Evolutionary conservation across 2,329 filamentous ascomycete species (phyloP), one percentile per base, ranked within the genome.

Genomic region (Epichloe hybrida): DNA sequence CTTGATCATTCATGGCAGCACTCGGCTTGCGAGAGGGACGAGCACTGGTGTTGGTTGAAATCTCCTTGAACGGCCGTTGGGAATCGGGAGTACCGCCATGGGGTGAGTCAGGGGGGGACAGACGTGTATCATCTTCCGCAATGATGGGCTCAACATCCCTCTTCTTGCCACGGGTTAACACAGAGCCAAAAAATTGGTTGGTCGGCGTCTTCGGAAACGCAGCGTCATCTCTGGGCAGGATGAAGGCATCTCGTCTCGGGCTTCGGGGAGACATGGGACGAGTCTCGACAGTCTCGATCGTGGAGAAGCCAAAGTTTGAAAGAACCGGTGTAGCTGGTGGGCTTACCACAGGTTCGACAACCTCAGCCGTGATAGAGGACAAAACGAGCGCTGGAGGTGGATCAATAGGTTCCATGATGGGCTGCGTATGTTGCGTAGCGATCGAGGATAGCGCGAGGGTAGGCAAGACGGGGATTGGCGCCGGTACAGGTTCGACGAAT

Each of bases 91-190:
- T 74, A 55, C 74, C 71, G 6, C 68, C 59, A 49, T 70, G 57
- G 4, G 63, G 62, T 23, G 65, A 63, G 41, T 67, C 66, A 21
- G 64, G 66, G 66, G 13, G 70, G 38, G 75, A 75, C 56, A 82
- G 79, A 41, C 74, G 71, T 3, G 79, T 80, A 54, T 80, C 77
- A 58, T 86, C 82, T 60, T 86, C 81, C 3, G 79, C 79, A 61
- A 85, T 81, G 48, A 77, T 59, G 8, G 72, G 71, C 0, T 67
- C 64, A 2, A 66, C 58, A 20, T 64, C 62, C 52, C 67, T 69
- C 39, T 61, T 62, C 56, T 70, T 74, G 52, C 69, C 69, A 57
- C 72, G 70, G 52, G 70, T 65, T 61, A 72, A 63, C 46, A 73
- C 63, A n/a, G 71, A 64, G 43, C 66, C 66, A 52, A 74, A 74